Conservation (phyloP, 2,329 filamentous ascomycete genomes). For the Hypocrella siamensis region DNA sequence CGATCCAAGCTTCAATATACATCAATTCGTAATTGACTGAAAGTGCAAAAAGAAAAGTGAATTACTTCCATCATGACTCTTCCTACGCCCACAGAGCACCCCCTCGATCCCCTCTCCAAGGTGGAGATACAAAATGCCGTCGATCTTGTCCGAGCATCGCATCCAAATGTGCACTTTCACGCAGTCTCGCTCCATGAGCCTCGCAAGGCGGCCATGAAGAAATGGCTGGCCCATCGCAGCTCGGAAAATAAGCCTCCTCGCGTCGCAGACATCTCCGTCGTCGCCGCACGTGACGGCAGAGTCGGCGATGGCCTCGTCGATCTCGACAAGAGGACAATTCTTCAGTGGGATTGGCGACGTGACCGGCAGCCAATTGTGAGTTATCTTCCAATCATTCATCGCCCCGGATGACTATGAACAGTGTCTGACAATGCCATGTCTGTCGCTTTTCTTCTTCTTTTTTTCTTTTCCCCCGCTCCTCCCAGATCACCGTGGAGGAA, state of each 20-base stretch:
- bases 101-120: constrained; percentile 60
- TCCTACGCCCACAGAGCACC: constrained; percentile 29
- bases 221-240: constrained; percentile 55
- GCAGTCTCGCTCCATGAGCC: constrained; percentile 71
- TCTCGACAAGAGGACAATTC: constrained; percentile 45
- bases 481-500: constrained; percentile 74
- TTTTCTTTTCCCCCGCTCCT: neutral
- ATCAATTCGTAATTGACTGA: too few species aligned
- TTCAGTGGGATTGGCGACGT: constrained; percentile 56
- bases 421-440: too few species aligned
- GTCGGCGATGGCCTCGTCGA: constrained; percentile 70
- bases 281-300: constrained; percentile 62
- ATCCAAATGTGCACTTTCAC: constrained; percentile 61
- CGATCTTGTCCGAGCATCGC: constrained; percentile 46
- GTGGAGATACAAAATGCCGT: constrained; percentile 59
- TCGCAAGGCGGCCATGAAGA: constrained; percentile 64
- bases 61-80: too few species aligned
- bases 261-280: constrained; percentile 65
- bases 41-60: too few species aligned
- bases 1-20: too few species aligned
- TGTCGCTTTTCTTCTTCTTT: neutral
- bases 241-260: constrained; percentile 43
- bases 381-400: neutral
- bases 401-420: too few species aligned
- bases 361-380: constrained; percentile 61